Percentiles rank a stretch among this genome's conserved stretches.
phyloP scores from a whole-genome alignment of 495 filamentous ascomycete genomes.

The Hypoxylon lienhwacheense region DNA sequence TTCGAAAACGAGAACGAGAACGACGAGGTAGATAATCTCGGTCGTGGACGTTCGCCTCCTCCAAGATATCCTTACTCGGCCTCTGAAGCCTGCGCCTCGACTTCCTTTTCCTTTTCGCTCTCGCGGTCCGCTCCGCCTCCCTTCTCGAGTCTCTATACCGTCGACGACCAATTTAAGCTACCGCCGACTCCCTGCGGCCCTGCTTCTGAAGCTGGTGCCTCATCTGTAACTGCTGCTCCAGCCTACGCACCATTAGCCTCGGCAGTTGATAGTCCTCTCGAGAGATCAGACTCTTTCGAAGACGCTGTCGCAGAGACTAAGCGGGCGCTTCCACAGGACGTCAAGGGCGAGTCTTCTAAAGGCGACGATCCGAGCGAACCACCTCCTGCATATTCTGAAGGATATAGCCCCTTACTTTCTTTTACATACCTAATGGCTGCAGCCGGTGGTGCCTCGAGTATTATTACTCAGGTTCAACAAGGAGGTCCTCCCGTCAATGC shows the following conservation, averaged over 20 bases:
- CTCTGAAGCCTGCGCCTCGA: conserved; percentile 66
- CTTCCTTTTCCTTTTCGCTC: conserved; percentile 32
- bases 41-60: conserved; percentile 55
- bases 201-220: conserved; percentile 57
- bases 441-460: conserved; percentile 93
- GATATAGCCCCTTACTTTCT: conserved; percentile 83
- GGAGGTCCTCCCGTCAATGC: conserved; percentile 85
- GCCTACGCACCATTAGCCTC: conserved; percentile 58
- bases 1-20: conserved; percentile 44
- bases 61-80: conserved; percentile 57
- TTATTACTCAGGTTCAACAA: conserved; percentile 98
- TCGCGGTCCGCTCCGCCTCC: conserved; percentile 44
- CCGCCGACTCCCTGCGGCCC: conserved; percentile 49
- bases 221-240: conserved; percentile 60
- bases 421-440: conserved; percentile 98
- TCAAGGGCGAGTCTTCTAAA: conserved; percentile 67
- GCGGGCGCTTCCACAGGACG: conserved; percentile 75
- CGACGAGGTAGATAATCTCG: conserved; percentile 49
- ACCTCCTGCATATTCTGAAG: conserved; percentile 94
- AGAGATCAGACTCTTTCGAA: conserved; percentile 46
- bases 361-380: conserved; percentile 84
- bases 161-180: conserved; percentile 44
- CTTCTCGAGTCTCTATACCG: conserved; percentile 52
- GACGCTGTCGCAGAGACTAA: conserved; percentile 76
- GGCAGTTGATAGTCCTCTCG: conserved; percentile 44